phyloP scores from a whole-genome alignment of 371 early-diverging fungal genomes.

The Mucor irregularis region DNA sequence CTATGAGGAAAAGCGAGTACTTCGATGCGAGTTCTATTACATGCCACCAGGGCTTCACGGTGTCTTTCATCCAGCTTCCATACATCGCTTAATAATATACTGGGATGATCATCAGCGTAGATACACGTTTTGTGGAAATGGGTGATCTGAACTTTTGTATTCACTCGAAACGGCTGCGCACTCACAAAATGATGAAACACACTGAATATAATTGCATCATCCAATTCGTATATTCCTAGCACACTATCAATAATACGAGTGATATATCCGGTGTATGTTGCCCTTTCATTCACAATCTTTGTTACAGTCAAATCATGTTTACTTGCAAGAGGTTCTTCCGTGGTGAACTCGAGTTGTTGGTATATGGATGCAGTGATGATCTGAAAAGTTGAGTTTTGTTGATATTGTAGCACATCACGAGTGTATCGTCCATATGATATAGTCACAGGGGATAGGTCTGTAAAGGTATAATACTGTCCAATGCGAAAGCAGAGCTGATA shows the following conservation, averaged over 20 bases:
- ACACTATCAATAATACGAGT: slow-evolving; percentile 32
- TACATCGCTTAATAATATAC: not conserved
- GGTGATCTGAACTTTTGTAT: slow-evolving; percentile 15
- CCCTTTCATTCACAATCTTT: not conserved
- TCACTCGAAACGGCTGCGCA: slow-evolving; percentile 22
- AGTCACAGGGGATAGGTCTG: not conserved
- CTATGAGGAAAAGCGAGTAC: not conserved
- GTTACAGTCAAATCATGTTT: not conserved
- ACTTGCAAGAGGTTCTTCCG: not conserved
- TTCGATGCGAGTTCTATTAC: slow-evolving; percentile 19
- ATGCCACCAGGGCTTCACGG: slow-evolving; percentile 9
- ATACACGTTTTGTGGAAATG: slow-evolving; percentile 17
- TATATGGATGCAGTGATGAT: not conserved
- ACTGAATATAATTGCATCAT: slow-evolving; percentile 15
- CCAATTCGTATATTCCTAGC: slow-evolving; percentile 36
- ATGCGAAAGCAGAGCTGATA: slow-evolving; percentile 13
- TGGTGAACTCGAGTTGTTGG: not conserved
- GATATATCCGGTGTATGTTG: slow-evolving; percentile 11
- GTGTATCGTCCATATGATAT: not conserved
- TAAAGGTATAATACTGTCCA: slow-evolving; percentile 11
- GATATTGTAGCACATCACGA: not conserved
- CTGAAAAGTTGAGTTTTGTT: not conserved
- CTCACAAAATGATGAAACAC: slow-evolving; percentile 24
- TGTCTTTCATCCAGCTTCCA: not conserved
- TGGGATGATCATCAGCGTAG: not conserved